Base-by-base conservation (phyloP, 495 filamentous ascomycete species). In the Beverwykella pulmonaria region DNA sequence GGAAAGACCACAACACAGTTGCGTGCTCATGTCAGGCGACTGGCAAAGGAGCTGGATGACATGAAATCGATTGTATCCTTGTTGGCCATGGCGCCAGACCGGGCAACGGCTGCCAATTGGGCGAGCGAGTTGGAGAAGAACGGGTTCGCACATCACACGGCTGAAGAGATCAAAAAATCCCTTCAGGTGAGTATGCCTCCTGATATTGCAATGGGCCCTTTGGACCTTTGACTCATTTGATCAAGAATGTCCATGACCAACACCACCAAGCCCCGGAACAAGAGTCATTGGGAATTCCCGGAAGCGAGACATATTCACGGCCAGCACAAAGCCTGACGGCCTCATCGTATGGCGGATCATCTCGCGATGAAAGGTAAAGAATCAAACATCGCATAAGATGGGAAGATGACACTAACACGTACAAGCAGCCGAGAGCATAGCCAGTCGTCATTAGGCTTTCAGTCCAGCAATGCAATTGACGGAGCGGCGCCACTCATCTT, bases 11-110 rank as follows among this genome's bases (percentile, higher is more conserved):
- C 68, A 12, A 66, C 68, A 59, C 63, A 71, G 27, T 39, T 67
- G 39, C 55, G 63, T 17, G 63, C 58, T 34, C 63, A 66, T 59
- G 63, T 67, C 1, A 62, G 53, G 47, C 44, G 68, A 44, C 46
- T 66, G n/a, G 68, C 56, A 29, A 71, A 58, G 48, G 68, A 71
- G 34, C 53, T 71, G 15, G 63, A 71, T 36, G 68, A 67, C 59
- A 61, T 71, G 46, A 71, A 71, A 30, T 71, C 68, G 26, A 59
- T 71, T 23, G 59, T 71, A 1, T 58, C 68, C 9, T 54, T 63
- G 44, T 50, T 71, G n/a, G 58, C 62, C 22, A 55, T 63, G 54
- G 53, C 68, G 17, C 58, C 68, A 26, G 54, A 71, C 30, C 50
- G 58, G 27, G 32, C 52, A 20, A 46, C 53, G 17, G 68, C 63